A percentile compares a stretch with the other conserved stretches of the same genome.
These are phyloP conservation scores for Pseudogymnoascus sp. DNA, from an alignment of 2,329 filamentous ascomycete genomes.

Conservation along the genomic window DNA sequence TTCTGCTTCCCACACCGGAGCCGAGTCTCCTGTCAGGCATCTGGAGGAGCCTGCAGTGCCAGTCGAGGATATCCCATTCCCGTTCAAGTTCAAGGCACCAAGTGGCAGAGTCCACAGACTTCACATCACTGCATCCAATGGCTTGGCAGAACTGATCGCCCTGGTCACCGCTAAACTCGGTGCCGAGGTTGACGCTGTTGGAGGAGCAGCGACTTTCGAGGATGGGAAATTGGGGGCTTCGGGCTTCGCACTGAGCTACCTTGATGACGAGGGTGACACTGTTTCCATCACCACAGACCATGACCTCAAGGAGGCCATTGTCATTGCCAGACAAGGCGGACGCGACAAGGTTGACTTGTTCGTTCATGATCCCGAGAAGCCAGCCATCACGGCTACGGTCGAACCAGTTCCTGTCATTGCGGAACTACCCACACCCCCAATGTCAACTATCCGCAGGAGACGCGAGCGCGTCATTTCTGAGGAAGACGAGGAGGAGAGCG, in stretches of 20 bases:
- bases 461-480: conserved; percentile 36
- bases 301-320: conserved; percentile 83
- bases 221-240: conserved; percentile 68
- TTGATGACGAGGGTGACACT: conserved; percentile 94
- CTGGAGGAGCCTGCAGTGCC: conserved; percentile 42
- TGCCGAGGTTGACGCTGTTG: conserved; percentile 71
- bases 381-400: conserved; percentile 63
- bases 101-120: conserved; percentile 89
- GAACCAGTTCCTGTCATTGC: conserved; percentile 47
- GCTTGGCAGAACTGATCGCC: conserved; percentile 69
- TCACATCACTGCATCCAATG: conserved; percentile 72
- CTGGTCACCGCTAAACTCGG: conserved; percentile 81
- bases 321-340: conserved; percentile 66
- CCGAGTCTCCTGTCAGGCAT: conserved; percentile 60
- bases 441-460: conserved; percentile 45
- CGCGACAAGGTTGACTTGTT: conserved; percentile 96
- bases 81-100: conserved; percentile 98
- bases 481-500: conserved; percentile 47
- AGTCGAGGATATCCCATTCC: conserved; percentile 69
- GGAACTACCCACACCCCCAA: conserved; percentile 38
- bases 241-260: conserved; percentile 88
- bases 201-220: conserved; percentile 68
- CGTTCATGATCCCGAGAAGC: conserved; percentile 85
- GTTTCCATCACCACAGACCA: conserved; percentile 95
- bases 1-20: conserved; percentile 85